phyloP scores from a whole-genome alignment of 208 protist species.

The Endotrypanum monterogeii region DNA sequence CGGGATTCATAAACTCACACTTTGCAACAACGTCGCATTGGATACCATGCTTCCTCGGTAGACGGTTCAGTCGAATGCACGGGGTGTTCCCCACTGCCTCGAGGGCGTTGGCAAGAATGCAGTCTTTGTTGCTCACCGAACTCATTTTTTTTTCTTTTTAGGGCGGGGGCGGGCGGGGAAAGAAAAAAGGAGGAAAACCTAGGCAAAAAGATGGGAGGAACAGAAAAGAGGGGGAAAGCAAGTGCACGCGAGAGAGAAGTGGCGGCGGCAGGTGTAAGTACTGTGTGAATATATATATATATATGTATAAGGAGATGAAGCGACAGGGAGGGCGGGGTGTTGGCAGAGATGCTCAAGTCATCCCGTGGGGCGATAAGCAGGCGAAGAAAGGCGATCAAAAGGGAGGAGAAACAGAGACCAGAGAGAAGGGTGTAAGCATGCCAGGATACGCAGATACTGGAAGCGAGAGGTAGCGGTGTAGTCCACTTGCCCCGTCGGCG shows the following conservation, averaged over 20 bases:
- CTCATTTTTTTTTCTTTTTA: too few species aligned
- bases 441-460: too few species aligned
- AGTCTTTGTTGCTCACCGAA: background rate
- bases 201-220: background rate
- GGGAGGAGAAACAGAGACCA: background rate
- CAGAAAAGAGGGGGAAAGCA: background rate
- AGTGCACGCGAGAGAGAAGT: too few species aligned
- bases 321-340: too few species aligned
- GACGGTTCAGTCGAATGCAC: slow-evolving; percentile 85
- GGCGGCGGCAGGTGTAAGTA: too few species aligned
- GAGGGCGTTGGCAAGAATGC: slow-evolving; percentile 59
- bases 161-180: background rate
- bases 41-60: slow-evolving; percentile 74
- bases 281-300: too few species aligned
- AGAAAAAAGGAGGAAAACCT: background rate
- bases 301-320: too few species aligned
- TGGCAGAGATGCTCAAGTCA: too few species aligned
- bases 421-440: background rate
- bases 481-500: too few species aligned
- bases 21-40: slow-evolving; percentile 92
- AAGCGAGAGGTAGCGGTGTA: too few species aligned
- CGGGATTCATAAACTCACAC: slow-evolving; percentile 92
- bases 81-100: slow-evolving; percentile 88
- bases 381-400: too few species aligned
- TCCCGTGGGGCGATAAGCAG: too few species aligned